phyloP scores from a whole-genome alignment of 2,329 filamentous ascomycete genomes.

The Diplocarpon mali region DNA sequence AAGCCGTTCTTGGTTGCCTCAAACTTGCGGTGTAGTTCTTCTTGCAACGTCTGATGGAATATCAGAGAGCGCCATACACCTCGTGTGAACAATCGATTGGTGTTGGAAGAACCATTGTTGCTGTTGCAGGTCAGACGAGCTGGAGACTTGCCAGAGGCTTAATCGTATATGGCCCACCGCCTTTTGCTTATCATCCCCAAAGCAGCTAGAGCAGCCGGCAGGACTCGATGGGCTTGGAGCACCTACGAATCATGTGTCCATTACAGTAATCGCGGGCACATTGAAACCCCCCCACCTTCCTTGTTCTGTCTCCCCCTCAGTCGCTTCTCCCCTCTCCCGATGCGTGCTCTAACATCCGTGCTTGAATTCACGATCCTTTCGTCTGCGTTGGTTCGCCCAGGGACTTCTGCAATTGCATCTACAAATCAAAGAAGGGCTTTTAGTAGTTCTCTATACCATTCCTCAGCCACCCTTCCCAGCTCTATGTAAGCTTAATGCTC shows the following conservation, averaged over 20 bases:
- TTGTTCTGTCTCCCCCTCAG: neutral
- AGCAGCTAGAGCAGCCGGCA: too few species aligned
- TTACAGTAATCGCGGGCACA: neutral
- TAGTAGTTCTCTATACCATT: conserved; percentile 10
- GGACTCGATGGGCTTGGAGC: too few species aligned
- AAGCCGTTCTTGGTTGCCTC: conserved; percentile 27
- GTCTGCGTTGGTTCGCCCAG: conserved; percentile 18
- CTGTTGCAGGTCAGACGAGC: conserved; percentile 7
- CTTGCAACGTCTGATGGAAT: conserved; percentile 25
- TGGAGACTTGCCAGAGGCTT: too few species aligned
- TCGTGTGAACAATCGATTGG: conserved; percentile 18
- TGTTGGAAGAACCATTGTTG: conserved; percentile 26
- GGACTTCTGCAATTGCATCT: conserved; percentile 14
- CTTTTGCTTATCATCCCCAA: neutral
- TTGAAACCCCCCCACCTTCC: conserved; percentile 2
- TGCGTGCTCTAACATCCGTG: conserved; percentile 23
- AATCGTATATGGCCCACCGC: conserved; percentile 7
- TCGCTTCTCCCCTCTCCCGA: conserved; percentile 13
- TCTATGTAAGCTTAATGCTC: conserved; percentile 10
- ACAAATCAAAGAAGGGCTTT: conserved; percentile 20
- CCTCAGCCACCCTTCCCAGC: conserved; percentile 5
- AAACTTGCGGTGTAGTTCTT: conserved; percentile 27
- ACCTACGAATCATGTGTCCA: too few species aligned
- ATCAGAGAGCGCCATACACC: conserved; percentile 24
- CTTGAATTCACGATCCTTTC: conserved; percentile 19